Base-by-base conservation (phyloP, 805 yeast genomes). In the Cyberlindnera subsufficiens region DNA sequence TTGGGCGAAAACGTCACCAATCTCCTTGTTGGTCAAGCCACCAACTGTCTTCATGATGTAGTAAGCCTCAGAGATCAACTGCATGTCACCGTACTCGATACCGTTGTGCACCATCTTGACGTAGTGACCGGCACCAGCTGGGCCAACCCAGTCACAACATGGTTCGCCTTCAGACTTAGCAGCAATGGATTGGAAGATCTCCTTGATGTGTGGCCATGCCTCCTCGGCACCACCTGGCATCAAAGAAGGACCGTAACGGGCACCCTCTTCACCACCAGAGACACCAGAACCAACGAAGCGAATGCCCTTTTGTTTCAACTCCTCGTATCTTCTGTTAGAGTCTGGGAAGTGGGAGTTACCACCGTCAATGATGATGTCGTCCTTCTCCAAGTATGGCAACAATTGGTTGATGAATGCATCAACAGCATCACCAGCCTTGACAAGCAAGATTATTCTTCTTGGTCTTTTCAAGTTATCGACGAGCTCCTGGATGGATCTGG, bases 181-280 rank as follows among this genome's bases (percentile, higher is more conserved):
- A 43, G 97, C 74, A 60, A 93, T 86, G 43, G 90, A 79, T 74
- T 91, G 99, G 88, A 91, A 89, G 63, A 91, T 93, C 51, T 80
- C 82, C 82, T 91, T 91, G 65, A 91, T 86, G 72, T 87, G 95
- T 56, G 98, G 98, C 99, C 99, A 91, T 53, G 99, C 99, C 61
- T 86, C 96, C 58, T 74, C 78, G 65, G 88, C 86, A 67, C 99
- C 99, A 82, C 99, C 99, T 59, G 99, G 99, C 99, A 91, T 91
- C 69, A 91, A 78, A 51, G 98, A 90, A 51, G 99, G 99, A 63
- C 99, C 99, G 71, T 86, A 79, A 74, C 99, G 87, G 60, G 99
- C 99, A 78, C 99, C 99, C 69, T 91, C 99, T 74, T 91, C 99
- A 77, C 99, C 99, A 72, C 99, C 99, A 58, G 98, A 91, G 53